Evolutionary conservation across 495 filamentous ascomycete species (phyloP), one percentile per base, ranked within the genome.

Genomic region (Pyronema omphalodes): DNA sequence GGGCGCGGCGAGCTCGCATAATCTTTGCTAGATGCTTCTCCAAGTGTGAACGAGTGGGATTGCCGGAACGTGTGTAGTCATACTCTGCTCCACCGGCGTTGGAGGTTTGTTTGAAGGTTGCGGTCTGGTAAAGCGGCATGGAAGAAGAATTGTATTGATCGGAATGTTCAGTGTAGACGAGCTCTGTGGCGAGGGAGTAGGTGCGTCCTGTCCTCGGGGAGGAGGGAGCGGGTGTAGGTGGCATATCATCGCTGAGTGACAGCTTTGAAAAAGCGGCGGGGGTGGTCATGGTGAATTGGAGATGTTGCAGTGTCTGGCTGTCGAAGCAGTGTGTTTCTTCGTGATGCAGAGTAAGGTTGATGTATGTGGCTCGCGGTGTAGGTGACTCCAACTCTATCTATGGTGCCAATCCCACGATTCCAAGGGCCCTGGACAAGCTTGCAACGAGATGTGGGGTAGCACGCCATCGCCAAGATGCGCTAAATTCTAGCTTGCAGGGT

Each of bases 21-120:
- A 98, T 93, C 76, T 96, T 96, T 57, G 91, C 93, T 55, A 98
- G 74, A 67, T 98, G 91, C 55, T 91, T 81, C 70, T 98, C 91
- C 55, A 98, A 78, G 64, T 96, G 93, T 18, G 89, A 94, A 46
- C 91, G 79, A 46, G 91, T 98, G 14, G 91, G 91, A 65, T 98
- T 98, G 33, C 91, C 91, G 36, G 87, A 94, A 19, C 91, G 82
- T 37, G 91, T 94, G 74, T 98, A 98, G 73, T 98, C 91, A 71
- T 96, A 98, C 68, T 95, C 88, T 52, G 71, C 73, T 43, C 78
- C 82, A 45, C 83, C 84, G 53, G 76, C 78, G 56, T 74, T 77
- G 52, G 87, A 88, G 51, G 78, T 77, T 71, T 95, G 91, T 69
- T 96, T 96, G 74, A 98, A 98, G 37, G 91, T 98, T 44, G 91